phyloP scores from a whole-genome alignment of 345 rosid genomes.

The Syzygium aromaticum region DNA sequence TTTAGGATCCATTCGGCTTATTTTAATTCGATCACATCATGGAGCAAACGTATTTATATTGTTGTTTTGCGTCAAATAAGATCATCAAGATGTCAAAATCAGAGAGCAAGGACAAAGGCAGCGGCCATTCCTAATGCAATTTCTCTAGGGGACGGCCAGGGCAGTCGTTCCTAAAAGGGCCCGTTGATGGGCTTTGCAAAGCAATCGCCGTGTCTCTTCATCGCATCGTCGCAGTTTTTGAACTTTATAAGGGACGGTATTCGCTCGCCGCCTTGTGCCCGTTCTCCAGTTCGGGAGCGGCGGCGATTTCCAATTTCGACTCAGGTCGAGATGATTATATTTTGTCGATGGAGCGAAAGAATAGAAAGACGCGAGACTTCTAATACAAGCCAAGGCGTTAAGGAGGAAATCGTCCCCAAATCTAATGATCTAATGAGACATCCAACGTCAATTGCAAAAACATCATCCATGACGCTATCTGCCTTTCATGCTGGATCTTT shows the following conservation, averaged over 20 bases:
- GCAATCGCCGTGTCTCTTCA: background rate
- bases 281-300: background rate
- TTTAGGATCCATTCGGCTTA: background rate
- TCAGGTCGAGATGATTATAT: background rate
- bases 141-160: background rate
- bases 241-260: background rate
- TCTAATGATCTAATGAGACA: background rate
- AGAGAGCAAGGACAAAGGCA: background rate
- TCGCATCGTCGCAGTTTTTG: no score
- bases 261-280: background rate
- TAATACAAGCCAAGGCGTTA: background rate
- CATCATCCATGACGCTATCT: no score
- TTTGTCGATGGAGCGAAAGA: background rate
- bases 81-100: background rate
- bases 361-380: background rate
- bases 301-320: background rate
- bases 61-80: background rate
- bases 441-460: no score
- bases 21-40: background rate
- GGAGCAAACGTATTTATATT: background rate
- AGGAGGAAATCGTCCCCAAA: background rate
- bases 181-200: background rate
- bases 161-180: background rate
- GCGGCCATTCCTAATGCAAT: background rate
- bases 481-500: background rate